Percentiles rank a stretch among this genome's conserved stretches.
Conservation (phyloP, 768 basidiomycete genomes). For the Lentinula sp. region DNA sequence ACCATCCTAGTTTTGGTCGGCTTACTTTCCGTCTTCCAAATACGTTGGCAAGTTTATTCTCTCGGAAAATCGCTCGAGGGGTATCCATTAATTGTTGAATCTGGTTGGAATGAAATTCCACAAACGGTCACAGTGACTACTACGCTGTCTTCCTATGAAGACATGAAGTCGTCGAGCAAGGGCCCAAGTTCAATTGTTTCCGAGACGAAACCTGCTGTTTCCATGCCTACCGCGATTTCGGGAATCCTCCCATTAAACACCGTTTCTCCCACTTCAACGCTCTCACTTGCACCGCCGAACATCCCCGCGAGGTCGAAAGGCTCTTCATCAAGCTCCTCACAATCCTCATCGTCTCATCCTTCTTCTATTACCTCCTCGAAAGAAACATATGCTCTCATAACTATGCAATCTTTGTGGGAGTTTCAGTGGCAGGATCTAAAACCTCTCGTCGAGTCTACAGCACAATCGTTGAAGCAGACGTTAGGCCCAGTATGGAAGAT, state of each 20-base stretch:
- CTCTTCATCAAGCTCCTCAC: background rate
- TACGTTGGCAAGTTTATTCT: background rate
- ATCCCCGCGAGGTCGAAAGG: too few relatives aligned
- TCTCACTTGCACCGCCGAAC: background rate
- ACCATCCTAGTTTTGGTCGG: background rate
- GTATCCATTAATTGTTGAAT: background rate
- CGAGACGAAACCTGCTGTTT: background rate
- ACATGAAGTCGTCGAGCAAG: background rate
- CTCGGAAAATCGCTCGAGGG: background rate
- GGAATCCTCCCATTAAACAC: background rate
- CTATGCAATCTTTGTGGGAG: background rate
- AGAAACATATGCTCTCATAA: background rate
- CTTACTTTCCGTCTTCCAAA: background rate
- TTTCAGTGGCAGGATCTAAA: slow-evolving; percentile 5
- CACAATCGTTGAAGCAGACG: background rate
- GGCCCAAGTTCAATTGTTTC: background rate
- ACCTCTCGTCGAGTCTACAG: background rate
- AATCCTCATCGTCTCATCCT: background rate
- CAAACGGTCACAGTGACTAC: slow-evolving; percentile 7
- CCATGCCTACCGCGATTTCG: background rate
- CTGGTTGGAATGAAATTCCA: slow-evolving; percentile 3
- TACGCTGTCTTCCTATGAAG: slow-evolving; percentile 1
- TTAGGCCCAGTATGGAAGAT: background rate
- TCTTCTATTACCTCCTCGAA: background rate
- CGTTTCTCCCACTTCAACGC: background rate